These are phyloP conservation scores for Gentiana dahurica DNA, from an alignment of 257 asterid genomes.

Conservation along the genomic window DNA sequence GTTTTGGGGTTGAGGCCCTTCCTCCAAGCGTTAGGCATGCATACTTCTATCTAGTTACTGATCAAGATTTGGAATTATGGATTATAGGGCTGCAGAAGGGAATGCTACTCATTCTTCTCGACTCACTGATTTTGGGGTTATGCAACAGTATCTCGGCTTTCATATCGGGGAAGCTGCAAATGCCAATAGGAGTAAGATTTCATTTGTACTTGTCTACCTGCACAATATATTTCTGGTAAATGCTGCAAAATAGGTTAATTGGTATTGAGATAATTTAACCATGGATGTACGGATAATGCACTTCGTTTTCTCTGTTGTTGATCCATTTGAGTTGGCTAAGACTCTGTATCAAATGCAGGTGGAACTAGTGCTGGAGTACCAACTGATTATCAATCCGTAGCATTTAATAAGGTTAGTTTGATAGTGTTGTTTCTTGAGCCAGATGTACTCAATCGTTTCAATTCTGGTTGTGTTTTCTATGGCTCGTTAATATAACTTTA, in stretches of 20 bases:
- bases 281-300: no score
- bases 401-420: constrained; percentile 41
- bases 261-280: no score
- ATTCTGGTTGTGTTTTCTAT: neutral
- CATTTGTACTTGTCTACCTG: neutral
- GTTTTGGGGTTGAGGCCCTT: no score
- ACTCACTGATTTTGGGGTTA: constrained; percentile 58
- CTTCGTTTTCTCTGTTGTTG: neutral
- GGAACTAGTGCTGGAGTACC: constrained; percentile 35
- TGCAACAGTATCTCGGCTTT: constrained; percentile 85
- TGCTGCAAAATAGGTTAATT: no score
- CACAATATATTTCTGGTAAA: no score
- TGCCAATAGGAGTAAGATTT: constrained; percentile 35
- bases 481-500: neutral
- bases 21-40: constrained; percentile 2
- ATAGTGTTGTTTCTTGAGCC: neutral
- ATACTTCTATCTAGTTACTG: neutral
- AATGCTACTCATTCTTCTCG: constrained; percentile 48
- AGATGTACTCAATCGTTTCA: neutral
- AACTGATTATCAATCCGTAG: constrained; percentile 37
- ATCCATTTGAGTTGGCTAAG: constrained; percentile 15
- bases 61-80: constrained; percentile 1
- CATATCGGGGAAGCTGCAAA: constrained; percentile 55
- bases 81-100: constrained; percentile 64
- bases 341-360: constrained; percentile 30